phyloP scores from a whole-genome alignment of 331 rosid genomes.

The Quercus phellos region DNA sequence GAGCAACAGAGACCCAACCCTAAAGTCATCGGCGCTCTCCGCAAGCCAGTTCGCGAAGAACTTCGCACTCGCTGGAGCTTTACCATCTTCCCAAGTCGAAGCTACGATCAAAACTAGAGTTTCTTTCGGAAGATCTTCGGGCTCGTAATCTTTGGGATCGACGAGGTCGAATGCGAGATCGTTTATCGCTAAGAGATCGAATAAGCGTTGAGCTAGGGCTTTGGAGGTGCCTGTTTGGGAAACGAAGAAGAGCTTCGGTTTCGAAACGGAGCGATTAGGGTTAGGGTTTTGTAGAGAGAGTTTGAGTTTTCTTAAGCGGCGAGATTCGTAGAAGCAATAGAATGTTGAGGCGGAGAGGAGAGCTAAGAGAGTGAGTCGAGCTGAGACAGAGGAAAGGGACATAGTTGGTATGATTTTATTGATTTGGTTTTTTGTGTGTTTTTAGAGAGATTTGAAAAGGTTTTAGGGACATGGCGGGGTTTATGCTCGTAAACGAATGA shows the following conservation, averaged over 20 bases:
- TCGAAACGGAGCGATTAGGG: conserved; percentile 17
- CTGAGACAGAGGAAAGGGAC: conserved; percentile 44
- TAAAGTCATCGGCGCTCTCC: conserved; percentile 71
- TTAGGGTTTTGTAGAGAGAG: conserved; percentile 27
- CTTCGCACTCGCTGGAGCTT: conserved; percentile 49
- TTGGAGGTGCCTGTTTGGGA: conserved; percentile 77
- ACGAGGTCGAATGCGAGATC: conserved; percentile 53
- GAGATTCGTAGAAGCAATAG: conserved; percentile 75
- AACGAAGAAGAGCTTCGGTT: conserved; percentile 56
- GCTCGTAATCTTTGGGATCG: conserved; percentile 63
- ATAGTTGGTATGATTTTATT: conserved; percentile 20
- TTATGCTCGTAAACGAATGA: neutral
- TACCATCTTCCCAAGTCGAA: conserved; percentile 90
- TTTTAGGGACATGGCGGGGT: neutral
- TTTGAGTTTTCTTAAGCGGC: conserved; percentile 56
- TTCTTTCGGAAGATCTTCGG: conserved; percentile 83
- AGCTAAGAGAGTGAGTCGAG: conserved; percentile 72
- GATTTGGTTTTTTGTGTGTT: neutral
- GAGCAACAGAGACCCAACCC: conserved; percentile 77
- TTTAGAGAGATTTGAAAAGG: neutral
- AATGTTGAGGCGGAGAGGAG: conserved; percentile 82
- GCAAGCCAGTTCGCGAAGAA: conserved; percentile 83
- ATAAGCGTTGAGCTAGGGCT: conserved; percentile 75
- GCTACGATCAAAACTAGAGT: conserved; percentile 55
- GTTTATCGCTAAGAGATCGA: conserved; percentile 38